A percentile compares a stretch with the other conserved stretches of the same genome.
These are phyloP conservation scores for Blastobotrys capitulatus DNA, from an alignment of 1,139 yeast genomes.

Conservation along the genomic window DNA sequence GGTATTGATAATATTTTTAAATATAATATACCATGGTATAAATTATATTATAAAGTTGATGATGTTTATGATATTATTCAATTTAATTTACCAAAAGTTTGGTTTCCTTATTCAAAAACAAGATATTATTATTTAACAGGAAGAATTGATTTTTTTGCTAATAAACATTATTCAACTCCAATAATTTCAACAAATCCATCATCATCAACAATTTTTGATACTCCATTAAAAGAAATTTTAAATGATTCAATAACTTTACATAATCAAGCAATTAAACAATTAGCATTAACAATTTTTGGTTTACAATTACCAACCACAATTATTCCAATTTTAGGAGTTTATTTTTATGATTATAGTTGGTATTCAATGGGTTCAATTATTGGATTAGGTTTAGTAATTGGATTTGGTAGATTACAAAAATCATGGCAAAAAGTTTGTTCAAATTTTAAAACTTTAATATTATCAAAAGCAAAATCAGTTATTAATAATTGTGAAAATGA, in stretches of 20 bases:
- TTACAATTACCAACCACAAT: constrained; percentile 34
- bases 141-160: constrained; percentile 31
- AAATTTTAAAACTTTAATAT: constrained; percentile 24
- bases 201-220: constrained; percentile 6
- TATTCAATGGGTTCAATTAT: constrained; percentile 37
- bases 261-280: constrained; percentile 26
- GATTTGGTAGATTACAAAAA: constrained; percentile 33
- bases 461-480: constrained; percentile 25
- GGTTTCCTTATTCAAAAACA: constrained; percentile 30
- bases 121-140: constrained; percentile 31
- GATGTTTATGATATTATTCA: constrained; percentile 30
- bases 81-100: constrained; percentile 19
- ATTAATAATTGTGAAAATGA: constrained; percentile 19
- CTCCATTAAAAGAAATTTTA: constrained; percentile 14
- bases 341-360: constrained; percentile 29
- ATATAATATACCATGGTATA: constrained; percentile 35
- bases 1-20: constrained; percentile 23
- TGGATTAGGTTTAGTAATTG: constrained; percentile 35
- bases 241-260: constrained; percentile 26
- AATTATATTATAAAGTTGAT: constrained; percentile 34
- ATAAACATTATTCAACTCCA: constrained; percentile 16
- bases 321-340: constrained; percentile 31
- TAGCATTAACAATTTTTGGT: constrained; percentile 28
- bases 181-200: constrained; percentile 1
- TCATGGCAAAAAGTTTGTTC: constrained; percentile 31